These are phyloP conservation scores for Carex pumila DNA, from an alignment of 176 grass and related monocot species.

Conservation along the genomic window DNA sequence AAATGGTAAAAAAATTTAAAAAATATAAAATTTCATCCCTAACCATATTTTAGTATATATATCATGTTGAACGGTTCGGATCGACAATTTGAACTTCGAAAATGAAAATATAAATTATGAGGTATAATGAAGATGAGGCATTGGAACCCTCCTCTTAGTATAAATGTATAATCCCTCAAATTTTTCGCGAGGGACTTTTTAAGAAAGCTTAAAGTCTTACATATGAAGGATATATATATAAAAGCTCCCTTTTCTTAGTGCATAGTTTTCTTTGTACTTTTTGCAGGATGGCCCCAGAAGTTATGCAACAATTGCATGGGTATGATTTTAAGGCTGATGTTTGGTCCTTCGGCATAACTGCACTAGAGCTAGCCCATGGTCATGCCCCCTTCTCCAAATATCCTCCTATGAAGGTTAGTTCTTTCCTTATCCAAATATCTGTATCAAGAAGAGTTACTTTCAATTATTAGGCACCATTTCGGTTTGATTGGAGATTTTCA, in stretches of 20 bases:
- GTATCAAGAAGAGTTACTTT: background rate
- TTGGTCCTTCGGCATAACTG: conserved; percentile 98
- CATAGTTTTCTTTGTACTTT: conserved; percentile 4
- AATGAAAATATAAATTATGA: no score
- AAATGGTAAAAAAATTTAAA: no score
- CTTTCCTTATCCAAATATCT: background rate
- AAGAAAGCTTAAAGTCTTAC: background rate
- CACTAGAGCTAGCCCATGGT: conserved; percentile 90
- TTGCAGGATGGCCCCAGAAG: conserved; percentile 98
- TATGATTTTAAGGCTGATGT: conserved; percentile 99
- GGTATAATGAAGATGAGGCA: no score
- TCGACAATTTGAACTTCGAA: no score
- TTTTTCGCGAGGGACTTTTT: background rate
- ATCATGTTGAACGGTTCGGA: no score
- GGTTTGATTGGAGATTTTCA: background rate
- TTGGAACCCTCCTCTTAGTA: no score
- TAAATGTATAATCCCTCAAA: background rate
- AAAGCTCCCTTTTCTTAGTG: background rate
- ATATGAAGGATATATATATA: conserved; percentile 24
- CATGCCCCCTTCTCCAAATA: conserved; percentile 98
- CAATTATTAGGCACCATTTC: background rate
- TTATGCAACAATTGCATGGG: conserved; percentile 98
- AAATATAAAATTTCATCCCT: no score
- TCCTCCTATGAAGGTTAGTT: conserved; percentile 80
- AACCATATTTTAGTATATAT: no score